Conservation (phyloP, 371 early-diverging fungal species). For the Massospora cicadina region DNA sequence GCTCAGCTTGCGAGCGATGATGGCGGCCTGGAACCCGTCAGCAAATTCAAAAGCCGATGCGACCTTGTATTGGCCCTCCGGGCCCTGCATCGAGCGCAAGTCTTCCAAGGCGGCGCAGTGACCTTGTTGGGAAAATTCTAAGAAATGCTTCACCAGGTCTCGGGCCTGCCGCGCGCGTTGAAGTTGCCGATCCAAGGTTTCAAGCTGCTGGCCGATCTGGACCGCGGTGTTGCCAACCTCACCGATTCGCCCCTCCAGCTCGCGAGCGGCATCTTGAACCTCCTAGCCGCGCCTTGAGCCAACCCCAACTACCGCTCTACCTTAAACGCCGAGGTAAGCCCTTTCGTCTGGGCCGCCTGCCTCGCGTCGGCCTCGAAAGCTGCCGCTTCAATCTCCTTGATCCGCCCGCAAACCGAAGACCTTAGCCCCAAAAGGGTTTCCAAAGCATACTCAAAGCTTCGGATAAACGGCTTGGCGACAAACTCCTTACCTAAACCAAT, state of each 20-base stretch:
- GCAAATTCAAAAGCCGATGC: background rate
- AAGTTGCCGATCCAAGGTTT: conserved; percentile 80
- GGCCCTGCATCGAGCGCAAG: conserved; percentile 42
- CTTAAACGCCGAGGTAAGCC: conserved; percentile 49
- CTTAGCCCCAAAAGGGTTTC: conserved; percentile 60
- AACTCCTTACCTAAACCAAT: conserved; percentile 17
- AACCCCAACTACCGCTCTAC: conserved; percentile 20
- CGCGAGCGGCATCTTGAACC: conserved; percentile 60
- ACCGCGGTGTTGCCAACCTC: conserved; percentile 92
- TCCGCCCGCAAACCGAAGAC: conserved; percentile 55
- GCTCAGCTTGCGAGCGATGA: conserved; percentile 65
- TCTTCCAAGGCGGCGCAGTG: conserved; percentile 50
- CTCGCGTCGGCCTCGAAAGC: conserved; percentile 50
- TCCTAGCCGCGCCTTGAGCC: conserved; percentile 28
- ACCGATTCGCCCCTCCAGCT: conserved; percentile 65
- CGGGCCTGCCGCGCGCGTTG: conserved; percentile 70
- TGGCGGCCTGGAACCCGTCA: conserved; percentile 39
- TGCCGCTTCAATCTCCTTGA: conserved; percentile 61
- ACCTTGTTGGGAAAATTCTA: conserved; percentile 67
- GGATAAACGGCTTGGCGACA: conserved; percentile 71
- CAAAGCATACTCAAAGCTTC: conserved; percentile 67
- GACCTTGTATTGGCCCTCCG: conserved; percentile 74
- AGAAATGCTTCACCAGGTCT: conserved; percentile 76
- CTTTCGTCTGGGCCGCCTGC: conserved; percentile 49
- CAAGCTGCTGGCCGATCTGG: conserved; percentile 90